These are phyloP conservation scores for Flaveria robusta DNA, from an alignment of 129 eudicot species.

Conservation along the genomic window DNA sequence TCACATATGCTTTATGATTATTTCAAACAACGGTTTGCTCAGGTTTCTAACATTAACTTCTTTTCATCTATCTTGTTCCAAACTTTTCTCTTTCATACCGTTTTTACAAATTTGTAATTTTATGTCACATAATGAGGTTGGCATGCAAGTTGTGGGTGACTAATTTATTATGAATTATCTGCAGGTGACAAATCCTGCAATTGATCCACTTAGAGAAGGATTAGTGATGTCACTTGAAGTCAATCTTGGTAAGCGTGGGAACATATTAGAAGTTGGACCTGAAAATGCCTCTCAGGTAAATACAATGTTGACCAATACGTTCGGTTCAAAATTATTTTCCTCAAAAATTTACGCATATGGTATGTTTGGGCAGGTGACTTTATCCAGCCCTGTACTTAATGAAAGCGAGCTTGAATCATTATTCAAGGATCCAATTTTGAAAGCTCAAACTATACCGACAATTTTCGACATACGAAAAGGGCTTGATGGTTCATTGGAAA, in stretches of 20 bases:
- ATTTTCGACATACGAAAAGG: conserved; percentile 88
- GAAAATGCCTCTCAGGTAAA: conserved; percentile 98
- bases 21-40: conserved; percentile 99
- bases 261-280: conserved; percentile 93
- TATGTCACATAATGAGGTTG: background rate
- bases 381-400: conserved; percentile 91
- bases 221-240: conserved; percentile 98
- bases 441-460: conserved; percentile 73
- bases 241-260: conserved; percentile 97
- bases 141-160: conserved; percentile 1
- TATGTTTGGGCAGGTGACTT: conserved; percentile 63
- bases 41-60: conserved; percentile 46
- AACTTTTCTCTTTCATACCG: background rate
- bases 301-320: background rate
- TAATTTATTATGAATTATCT: conserved; percentile 2
- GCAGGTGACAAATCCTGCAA: conserved; percentile 99
- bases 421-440: conserved; percentile 68
- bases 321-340: background rate
- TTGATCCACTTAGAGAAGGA: conserved; percentile 99
- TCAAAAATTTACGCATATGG: background rate
- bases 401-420: conserved; percentile 91
- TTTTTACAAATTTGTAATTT: background rate
- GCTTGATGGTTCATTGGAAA: conserved; percentile 86
- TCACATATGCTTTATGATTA: conserved; percentile 95
- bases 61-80: conserved; percentile 6